Evolutionary conservation across 768 basidiomycete species (phyloP).

Genomic region (Tubosaeta sp.): DNA sequence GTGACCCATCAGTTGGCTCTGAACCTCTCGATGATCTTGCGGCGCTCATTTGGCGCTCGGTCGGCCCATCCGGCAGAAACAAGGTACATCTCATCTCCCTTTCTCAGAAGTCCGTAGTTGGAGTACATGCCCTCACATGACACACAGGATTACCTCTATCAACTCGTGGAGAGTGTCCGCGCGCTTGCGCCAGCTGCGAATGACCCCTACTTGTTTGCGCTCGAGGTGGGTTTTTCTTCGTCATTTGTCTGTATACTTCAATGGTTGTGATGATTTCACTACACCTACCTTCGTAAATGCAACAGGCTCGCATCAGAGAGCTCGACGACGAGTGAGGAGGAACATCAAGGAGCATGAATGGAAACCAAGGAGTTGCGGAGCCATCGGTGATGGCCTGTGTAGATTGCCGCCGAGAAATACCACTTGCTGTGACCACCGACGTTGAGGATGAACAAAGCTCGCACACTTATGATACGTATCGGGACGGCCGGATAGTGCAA

Average conservation of each 20-base stretch:
- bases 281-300: neutral
- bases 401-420: neutral
- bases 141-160: slow-evolving; percentile 79
- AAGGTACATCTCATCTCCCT: slow-evolving; percentile 46
- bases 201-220: slow-evolving; percentile 71
- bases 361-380: neutral
- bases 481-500: neutral
- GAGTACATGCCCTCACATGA: neutral
- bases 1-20: slow-evolving; percentile 58
- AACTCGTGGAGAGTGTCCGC: slow-evolving; percentile 69
- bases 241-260: neutral
- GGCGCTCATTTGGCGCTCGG: slow-evolving; percentile 62
- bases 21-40: slow-evolving; percentile 73
- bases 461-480: neutral
- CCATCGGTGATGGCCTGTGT: neutral
- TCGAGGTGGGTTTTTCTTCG: slow-evolving; percentile 53
- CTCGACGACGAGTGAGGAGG: slow-evolving; percentile 3
- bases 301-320: slow-evolving; percentile 9
- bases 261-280: neutral
- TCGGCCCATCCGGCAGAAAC: slow-evolving; percentile 88
- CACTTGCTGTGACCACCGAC: neutral
- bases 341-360: neutral
- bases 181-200: slow-evolving; percentile 67
- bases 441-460: neutral
- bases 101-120: neutral